Percentiles rank a stretch among this genome's conserved stretches.
Conservation (phyloP, 2,329 filamentous ascomycete genomes). For the Pseudogymnoascus pannorum region DNA sequence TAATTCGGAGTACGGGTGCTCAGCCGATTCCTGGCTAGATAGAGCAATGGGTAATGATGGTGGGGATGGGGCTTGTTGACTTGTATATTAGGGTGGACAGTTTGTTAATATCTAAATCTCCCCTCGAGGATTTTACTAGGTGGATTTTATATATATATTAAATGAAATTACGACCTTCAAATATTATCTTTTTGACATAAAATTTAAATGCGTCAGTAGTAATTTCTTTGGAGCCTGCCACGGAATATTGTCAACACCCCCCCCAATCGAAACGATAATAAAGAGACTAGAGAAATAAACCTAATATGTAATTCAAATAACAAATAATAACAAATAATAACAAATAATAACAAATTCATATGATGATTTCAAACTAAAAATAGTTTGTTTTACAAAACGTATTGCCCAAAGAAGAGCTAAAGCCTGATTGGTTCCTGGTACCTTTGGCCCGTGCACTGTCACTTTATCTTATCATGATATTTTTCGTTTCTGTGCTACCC, state of each 20-base stretch:
- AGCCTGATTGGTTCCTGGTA: constrained; percentile 1
- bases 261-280: neutral
- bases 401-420: neutral
- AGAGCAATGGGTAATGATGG: neutral
- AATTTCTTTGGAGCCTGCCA: neutral
- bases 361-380: neutral
- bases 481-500: constrained; percentile 6
- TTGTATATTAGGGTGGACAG: neutral
- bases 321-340: neutral
- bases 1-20: constrained; percentile 4
- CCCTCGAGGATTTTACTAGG: constrained; percentile 2
- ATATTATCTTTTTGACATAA: neutral
- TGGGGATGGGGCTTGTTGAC: neutral
- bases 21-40: neutral
- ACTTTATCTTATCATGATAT: constrained; percentile 6
- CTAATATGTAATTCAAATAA: neutral
- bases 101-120: constrained; percentile 1
- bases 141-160: neutral
- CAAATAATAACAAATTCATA: neutral
- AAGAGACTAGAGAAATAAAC: neutral
- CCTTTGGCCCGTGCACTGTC: neutral
- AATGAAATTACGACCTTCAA: neutral
- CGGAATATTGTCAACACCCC: neutral
- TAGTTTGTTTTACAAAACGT: constrained; percentile 1
- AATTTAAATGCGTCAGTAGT: neutral